A percentile compares a stretch with the other conserved stretches of the same genome.
These are phyloP conservation scores for Nothophaeocryptopus gaeumannii DNA, from an alignment of 2,329 filamentous ascomycete species.

Conservation along the genomic window DNA sequence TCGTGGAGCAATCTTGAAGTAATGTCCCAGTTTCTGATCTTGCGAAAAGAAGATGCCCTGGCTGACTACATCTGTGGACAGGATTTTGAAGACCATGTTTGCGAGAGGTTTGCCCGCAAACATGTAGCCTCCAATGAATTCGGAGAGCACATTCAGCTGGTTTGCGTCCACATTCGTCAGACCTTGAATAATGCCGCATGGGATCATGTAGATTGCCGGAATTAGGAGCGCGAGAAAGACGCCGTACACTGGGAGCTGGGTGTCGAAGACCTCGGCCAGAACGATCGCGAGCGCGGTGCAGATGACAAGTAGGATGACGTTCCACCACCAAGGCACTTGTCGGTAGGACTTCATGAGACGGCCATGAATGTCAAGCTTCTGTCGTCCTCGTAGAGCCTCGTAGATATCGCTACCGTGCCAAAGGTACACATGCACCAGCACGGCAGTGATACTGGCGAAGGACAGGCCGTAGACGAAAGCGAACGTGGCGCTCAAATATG, in stretches of 20 bases:
- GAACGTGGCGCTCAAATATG: constrained; percentile 39
- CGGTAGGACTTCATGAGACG: constrained; percentile 79
- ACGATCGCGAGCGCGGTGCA: constrained; percentile 29
- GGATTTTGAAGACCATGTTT: constrained; percentile 34
- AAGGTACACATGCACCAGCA: constrained; percentile 37
- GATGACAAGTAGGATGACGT: constrained; percentile 24
- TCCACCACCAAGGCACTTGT: constrained; percentile 76
- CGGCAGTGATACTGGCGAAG: constrained; percentile 39
- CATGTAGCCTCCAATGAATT: constrained; percentile 53
- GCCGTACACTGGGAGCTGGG: constrained; percentile 70
- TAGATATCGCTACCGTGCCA: constrained; percentile 39
- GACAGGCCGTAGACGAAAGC: constrained; percentile 39
- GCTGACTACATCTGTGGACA: constrained; percentile 34
- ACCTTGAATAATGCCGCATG: constrained; percentile 89
- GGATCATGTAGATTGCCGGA: constrained; percentile 79
- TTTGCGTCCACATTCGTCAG: constrained; percentile 57
- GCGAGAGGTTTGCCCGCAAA: constrained; percentile 40
- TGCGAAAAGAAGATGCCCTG: constrained; percentile 34
- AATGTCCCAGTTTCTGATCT: constrained; percentile 40
- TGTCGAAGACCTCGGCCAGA: constrained; percentile 28
- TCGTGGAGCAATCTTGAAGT: constrained; percentile 40
- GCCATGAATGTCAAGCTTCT: constrained; percentile 55
- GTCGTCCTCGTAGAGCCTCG: constrained; percentile 24
- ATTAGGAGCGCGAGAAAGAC: constrained; percentile 74
- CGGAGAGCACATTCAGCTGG: constrained; percentile 42